Base-by-base conservation (phyloP, 2,329 filamentous ascomycete species). In the Podosphaera fusca region DNA sequence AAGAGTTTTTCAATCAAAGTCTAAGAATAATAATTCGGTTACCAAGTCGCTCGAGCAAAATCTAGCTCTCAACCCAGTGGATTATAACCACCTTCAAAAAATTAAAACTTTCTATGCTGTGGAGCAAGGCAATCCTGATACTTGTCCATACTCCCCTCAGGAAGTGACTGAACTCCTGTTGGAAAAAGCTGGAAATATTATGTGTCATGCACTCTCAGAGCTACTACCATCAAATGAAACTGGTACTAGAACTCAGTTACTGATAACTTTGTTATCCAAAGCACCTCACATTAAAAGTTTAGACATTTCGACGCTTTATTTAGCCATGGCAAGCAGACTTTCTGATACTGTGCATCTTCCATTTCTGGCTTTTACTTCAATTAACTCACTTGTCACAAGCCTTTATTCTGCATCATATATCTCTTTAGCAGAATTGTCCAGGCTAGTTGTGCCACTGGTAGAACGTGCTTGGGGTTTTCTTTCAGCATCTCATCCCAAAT, bases 401-500 rank as follows among this genome's bases (percentile, higher is more conserved):
- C 69, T 83, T 21, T 75, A 78, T 63, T 71, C 70, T 2, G 69
- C 72, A n/a, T 70, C 73, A 54, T 75, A 78, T 55, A 75, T 82
- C 49, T 66, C 72, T 6, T 62, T 67, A 4, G 64, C 69, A n/a
- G 74, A 80, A 31, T 66, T 83, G 55, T 82, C 74, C 57, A 75
- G 72, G 57, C 70, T 94, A 7, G 77, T 90, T 4, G 74, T 79
- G 29, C 75, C 78, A 34, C 71, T 96, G 30, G 81, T 92, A 14
- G 73, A 74, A 1, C 77, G 82, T 57, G 75, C 90, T 0, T 98
- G 92, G 92, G 69, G 72, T 4, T 87, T 86, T 64, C 71, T 98
- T 45, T 85, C 87, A 0, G 82, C 86, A n/a, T 75, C 81, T 10
- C 82, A 83, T 60, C 88, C 89, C 0, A 95, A 95, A 66, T 94